Conservation (phyloP, 371 early-diverging fungal genomes). For the Apophysomyces elegans region DNA sequence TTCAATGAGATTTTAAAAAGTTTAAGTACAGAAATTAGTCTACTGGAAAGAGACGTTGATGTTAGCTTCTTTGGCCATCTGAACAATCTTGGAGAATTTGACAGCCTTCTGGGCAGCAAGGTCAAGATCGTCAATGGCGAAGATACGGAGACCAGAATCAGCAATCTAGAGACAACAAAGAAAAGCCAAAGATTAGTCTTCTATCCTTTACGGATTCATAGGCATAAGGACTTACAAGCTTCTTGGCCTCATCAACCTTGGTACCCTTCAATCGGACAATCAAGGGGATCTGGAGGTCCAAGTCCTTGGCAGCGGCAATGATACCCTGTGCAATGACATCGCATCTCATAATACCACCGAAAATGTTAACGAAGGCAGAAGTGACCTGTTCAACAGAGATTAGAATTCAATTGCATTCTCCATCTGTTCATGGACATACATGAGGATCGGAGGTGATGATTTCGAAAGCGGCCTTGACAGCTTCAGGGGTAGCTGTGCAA, state of each 20-base stretch:
- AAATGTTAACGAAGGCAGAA: conserved; percentile 99
- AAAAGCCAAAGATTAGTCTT: neutral
- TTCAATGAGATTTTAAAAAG: conserved; percentile 1
- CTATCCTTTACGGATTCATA: no score
- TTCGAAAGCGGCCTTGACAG: conserved; percentile 98
- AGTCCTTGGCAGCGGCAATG: conserved; percentile 91
- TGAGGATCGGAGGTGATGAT: conserved; percentile 95
- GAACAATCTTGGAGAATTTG: conserved; percentile 86
- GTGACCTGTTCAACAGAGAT: conserved; percentile 52
- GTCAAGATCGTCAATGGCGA: conserved; percentile 93
- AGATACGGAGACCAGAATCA: conserved; percentile 91
- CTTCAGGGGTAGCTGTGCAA: conserved; percentile 81
- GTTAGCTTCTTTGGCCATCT: conserved; percentile 71
- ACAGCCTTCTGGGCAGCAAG: conserved; percentile 95
- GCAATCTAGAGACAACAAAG: conserved; percentile 56
- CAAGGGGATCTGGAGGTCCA: conserved; percentile 91
- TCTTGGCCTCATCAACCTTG: conserved; percentile 58
- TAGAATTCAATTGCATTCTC: neutral
- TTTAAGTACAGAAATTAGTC: conserved; percentile 2
- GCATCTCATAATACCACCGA: conserved; percentile 99
- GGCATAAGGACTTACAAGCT: conserved; percentile 33
- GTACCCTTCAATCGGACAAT: conserved; percentile 96
- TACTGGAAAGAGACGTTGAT: conserved; percentile 68
- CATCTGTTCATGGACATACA: conserved; percentile 31
- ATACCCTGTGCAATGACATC: conserved; percentile 98